Evolutionary conservation across 2,329 filamentous ascomycete species (phyloP).

Genomic region (Aspergillus neotritici): DNA sequence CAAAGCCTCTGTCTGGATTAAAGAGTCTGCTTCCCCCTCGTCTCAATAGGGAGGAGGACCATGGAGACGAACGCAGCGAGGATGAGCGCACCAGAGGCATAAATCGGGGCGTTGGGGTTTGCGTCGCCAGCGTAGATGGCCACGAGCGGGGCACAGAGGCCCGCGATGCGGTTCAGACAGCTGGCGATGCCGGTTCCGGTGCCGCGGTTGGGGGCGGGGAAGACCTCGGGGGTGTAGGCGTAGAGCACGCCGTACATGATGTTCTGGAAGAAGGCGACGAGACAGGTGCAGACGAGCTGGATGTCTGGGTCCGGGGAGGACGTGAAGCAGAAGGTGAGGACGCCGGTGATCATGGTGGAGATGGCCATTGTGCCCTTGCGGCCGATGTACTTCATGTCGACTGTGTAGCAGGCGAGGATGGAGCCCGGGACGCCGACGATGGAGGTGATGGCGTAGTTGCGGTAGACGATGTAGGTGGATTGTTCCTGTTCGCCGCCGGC

Average conservation of each 20-base stretch:
- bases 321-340: conserved; percentile 54
- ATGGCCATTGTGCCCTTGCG: conserved; percentile 54
- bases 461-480: conserved; percentile 51
- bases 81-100: conserved; percentile 41
- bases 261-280: conserved; percentile 54
- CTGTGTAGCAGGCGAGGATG: conserved; percentile 66
- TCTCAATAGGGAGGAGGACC: conserved; percentile 44
- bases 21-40: conserved; percentile 39
- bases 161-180: conserved; percentile 42
- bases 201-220: conserved; percentile 51
- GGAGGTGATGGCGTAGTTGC: conserved; percentile 76
- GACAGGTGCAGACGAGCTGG: conserved; percentile 49
- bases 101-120: conserved; percentile 42
- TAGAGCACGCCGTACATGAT: conserved; percentile 55
- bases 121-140: conserved; percentile 36
- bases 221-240: conserved; percentile 56
- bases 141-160: conserved; percentile 42
- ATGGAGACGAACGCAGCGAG: conserved; percentile 43
- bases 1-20: conserved; percentile 22
- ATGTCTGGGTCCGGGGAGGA: conserved; percentile 43
- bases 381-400: conserved; percentile 61
- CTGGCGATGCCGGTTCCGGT: conserved; percentile 49
- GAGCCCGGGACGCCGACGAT: conserved; percentile 71
- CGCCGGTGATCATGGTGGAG: conserved; percentile 47
- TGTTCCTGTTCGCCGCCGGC: conserved; percentile 39